Evolutionary conservation across 306 rosid species (phyloP).

Genomic region (Inga oerstediana): DNA sequence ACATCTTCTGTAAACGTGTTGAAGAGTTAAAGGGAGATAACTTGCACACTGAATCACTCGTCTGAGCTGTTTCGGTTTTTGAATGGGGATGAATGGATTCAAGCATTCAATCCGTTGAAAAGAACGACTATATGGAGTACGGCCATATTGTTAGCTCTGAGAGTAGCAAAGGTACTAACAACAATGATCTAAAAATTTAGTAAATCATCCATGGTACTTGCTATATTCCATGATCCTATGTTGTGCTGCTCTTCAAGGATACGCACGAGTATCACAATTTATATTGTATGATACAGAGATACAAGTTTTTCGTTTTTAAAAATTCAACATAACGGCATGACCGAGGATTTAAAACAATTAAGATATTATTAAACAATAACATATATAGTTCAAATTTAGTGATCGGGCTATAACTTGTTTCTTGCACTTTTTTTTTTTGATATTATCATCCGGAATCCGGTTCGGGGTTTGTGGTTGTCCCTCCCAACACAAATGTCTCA

Average conservation of each 20-base stretch:
- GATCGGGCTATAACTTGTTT: conserved; percentile 8
- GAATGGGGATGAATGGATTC: background rate
- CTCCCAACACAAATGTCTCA: too few relatives aligned
- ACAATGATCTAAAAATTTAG: background rate
- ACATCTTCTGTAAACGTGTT: conserved; percentile 9
- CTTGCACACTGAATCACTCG: background rate
- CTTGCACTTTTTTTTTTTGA: background rate
- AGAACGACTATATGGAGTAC: background rate
- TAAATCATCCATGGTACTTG: background rate
- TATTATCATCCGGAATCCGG: too few relatives aligned
- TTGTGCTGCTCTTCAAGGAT: background rate
- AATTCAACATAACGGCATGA: background rate
- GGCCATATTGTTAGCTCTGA: background rate
- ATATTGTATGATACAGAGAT: background rate
- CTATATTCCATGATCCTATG: background rate
- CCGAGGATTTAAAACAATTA: background rate
- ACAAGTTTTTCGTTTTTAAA: too few relatives aligned
- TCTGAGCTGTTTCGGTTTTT: conserved; percentile 9
- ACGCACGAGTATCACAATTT: background rate
- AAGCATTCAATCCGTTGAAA: background rate
- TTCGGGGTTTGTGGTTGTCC: too few relatives aligned
- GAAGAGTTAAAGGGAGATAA: background rate
- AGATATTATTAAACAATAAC: background rate
- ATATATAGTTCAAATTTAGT: background rate
- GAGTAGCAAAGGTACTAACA: background rate